phyloP scores from a whole-genome alignment of 768 basidiomycete species.

The Atractiella rhizophila region DNA sequence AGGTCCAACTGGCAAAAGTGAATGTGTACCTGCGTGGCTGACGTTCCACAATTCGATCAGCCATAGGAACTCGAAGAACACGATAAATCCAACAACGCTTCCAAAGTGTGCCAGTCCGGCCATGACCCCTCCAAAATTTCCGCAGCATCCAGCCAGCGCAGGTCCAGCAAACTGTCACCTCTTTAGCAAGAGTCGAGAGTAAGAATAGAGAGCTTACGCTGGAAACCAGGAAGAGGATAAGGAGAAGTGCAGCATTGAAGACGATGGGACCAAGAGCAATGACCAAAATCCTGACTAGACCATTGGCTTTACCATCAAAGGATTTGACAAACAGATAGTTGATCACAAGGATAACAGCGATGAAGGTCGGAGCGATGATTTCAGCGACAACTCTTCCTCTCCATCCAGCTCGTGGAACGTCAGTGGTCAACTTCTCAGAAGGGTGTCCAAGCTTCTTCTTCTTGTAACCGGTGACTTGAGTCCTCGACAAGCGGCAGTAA shows the following conservation, averaged over 20 bases:
- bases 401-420: conserved; percentile 82
- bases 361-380: conserved; percentile 21
- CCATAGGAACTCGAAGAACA: conserved; percentile 81
- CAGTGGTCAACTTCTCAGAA: conserved; percentile 85
- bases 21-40: conserved; percentile 6
- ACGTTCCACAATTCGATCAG: conserved; percentile 1
- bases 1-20: conserved; percentile 81
- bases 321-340: conserved; percentile 44
- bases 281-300: conserved; percentile 75
- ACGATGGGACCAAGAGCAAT: conserved; percentile 84
- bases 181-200: conserved; percentile 37
- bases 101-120: conserved; percentile 66
- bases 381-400: conserved; percentile 19
- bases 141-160: conserved; percentile 31
- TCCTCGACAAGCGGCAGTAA: conserved; percentile 89
- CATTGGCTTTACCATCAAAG: conserved; percentile 38
- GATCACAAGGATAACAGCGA: conserved; percentile 40
- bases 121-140: conserved; percentile 73
- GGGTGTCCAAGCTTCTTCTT: conserved; percentile 89
- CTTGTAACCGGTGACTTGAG: conserved; percentile 99
- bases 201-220: conserved; percentile 79
- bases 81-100: conserved; percentile 59
- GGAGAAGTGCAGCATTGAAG: conserved; percentile 68
- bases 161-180: neutral
- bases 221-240: conserved; percentile 70